Evolutionary conservation across 306 rosid genomes (phyloP), one percentile per base, ranked within the genome.

Genomic region (Morella rubra): DNA sequence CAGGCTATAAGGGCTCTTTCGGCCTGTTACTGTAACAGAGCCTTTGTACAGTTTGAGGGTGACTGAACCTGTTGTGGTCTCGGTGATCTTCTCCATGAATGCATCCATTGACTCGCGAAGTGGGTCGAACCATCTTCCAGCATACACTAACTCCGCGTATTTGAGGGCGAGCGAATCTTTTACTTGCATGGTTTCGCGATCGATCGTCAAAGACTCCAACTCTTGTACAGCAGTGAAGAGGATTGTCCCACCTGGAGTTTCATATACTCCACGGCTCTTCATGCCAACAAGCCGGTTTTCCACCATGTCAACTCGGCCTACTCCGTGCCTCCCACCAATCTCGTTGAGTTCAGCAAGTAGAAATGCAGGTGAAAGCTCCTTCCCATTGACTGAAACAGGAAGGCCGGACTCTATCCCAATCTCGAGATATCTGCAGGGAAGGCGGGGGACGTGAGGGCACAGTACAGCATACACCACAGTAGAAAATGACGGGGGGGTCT

Each of bases 191-290:
- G 93, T 85, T 73, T 94, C 96, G 44, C 97, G 84, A 55, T 94
- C 97, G 18, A 94, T 87, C 1, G 96, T 94, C 76, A 94, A 78
- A 22, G 86, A 90, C 79, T 94, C 98, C 42, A 94, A 69, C 85
- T 92, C 98, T 0, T 83, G 89, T 27, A 85, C 91, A 27, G 97
- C 98, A 5, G 89, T 20, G 6, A 87, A 95, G 5, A 95, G 93
- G 77, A 95, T 90, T 71, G 98, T 94, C 66, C 98, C 98, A 2
- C 97, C 98, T 0, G 98, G 98, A 76, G 98, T 94, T 88, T 94
- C 98, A 62, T 92, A 92, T n/a, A 94, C 93, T 67, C 97, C 98
- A 0, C 98, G 92, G 54, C 95, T 94, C 84, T 94, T 94, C 98
- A 94, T 94, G 6, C 97, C 98, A 4, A 94, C 98, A 0, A 94